These are phyloP conservation scores for Liriodendron chinense DNA, from an alignment of 164 flowering plant genomes.

Conservation along the genomic window DNA sequence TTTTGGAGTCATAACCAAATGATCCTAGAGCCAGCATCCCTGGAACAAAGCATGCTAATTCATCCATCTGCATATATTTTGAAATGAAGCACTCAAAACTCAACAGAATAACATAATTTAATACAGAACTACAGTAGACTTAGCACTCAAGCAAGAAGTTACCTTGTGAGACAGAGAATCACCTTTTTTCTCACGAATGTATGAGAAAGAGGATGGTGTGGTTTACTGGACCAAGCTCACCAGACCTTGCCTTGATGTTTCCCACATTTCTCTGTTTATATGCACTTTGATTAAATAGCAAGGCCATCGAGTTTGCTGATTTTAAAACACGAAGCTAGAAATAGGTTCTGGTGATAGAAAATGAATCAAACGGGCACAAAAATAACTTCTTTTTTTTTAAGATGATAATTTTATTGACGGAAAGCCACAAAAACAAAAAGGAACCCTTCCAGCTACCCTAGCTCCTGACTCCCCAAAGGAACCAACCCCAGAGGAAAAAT, in stretches of 20 bases:
- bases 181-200: constrained; percentile 85
- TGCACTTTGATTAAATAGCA: neutral
- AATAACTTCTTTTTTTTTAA: too few relatives aligned
- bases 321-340: too few relatives aligned
- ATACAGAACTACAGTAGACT: neutral
- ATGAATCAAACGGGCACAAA: too few relatives aligned
- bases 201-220: constrained; percentile 82
- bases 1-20: constrained; percentile 73
- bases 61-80: constrained; percentile 83
- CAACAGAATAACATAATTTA: neutral
- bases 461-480: too few relatives aligned
- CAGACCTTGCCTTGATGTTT: constrained; percentile 88
- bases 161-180: constrained; percentile 71
- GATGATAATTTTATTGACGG: too few relatives aligned
- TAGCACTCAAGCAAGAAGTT: neutral
- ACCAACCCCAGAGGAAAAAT: too few relatives aligned
- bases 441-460: too few relatives aligned
- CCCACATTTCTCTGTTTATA: constrained; percentile 87
- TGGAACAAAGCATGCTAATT: constrained; percentile 96
- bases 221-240: constrained; percentile 67
- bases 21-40: constrained; percentile 98
- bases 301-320: neutral
- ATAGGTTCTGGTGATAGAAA: too few relatives aligned
- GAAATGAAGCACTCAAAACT: constrained; percentile 1
- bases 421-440: too few relatives aligned